These are phyloP conservation scores for Xylaria digitata DNA, from an alignment of 2,329 filamentous ascomycete genomes.

Conservation along the genomic window DNA sequence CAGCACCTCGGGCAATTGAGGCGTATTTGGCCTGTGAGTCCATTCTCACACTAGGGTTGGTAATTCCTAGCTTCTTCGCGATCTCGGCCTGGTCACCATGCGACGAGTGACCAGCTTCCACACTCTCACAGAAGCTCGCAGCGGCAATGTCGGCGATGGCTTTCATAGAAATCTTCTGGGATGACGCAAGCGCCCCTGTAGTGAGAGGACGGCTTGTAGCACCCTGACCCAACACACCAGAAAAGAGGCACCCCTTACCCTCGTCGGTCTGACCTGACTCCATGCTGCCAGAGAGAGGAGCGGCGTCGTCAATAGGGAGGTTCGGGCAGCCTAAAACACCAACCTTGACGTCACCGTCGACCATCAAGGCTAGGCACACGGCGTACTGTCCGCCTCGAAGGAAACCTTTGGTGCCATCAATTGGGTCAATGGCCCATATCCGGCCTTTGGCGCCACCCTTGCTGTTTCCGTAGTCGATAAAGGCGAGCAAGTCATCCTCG, in stretches of 20 bases:
- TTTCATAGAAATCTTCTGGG: constrained; percentile 82
- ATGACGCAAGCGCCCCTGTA: constrained; percentile 61
- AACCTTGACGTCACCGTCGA: constrained; percentile 92
- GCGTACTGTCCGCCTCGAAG: constrained; percentile 96
- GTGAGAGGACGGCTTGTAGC: constrained; percentile 81
- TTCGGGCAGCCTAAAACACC: constrained; percentile 97
- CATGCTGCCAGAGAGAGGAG: constrained; percentile 75
- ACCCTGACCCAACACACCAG: constrained; percentile 81
- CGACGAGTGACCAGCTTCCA: constrained; percentile 91
- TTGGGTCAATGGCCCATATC: constrained; percentile 97
- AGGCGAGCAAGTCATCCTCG: constrained; percentile 73
- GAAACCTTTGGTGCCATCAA: constrained; percentile 98
- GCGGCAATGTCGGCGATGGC: constrained; percentile 76
- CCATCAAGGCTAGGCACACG: constrained; percentile 90
- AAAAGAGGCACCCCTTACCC: constrained; percentile 88
- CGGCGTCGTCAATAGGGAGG: constrained; percentile 85
- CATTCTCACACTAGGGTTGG: constrained; percentile 89
- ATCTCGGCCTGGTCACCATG: constrained; percentile 90
- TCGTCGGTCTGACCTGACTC: constrained; percentile 79
- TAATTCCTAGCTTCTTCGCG: constrained; percentile 86
- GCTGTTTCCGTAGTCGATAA: constrained; percentile 76
- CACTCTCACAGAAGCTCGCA: constrained; percentile 95
- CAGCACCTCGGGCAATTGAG: constrained; percentile 91
- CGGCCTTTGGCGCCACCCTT: constrained; percentile 78
- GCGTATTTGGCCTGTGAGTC: constrained; percentile 99